Base-by-base conservation (phyloP, 805 yeast genomes). In the Tetrapisispora nanseiensis region DNA sequence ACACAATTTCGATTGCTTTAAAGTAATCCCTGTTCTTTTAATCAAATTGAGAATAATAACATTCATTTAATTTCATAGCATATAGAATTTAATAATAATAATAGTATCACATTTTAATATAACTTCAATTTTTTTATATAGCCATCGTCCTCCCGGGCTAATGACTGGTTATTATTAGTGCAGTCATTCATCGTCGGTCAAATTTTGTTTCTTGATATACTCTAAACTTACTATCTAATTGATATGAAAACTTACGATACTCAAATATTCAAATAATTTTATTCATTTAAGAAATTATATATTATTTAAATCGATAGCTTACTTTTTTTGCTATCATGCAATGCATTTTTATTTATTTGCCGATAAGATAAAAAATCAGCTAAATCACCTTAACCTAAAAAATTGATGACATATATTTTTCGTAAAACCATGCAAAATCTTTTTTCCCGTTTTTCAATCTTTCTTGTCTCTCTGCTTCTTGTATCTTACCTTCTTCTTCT, bases 361-460 rank as follows among this genome's bases (percentile, higher is more conserved):
- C 15, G 13, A 22, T n/a, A 22, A n/a, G 37, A n/a, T 20, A 11
- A n/a, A 22, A 12, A 3, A 3, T 13, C 15, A n/a, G n/a, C 3
- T 22, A n/a, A 8, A n/a, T 22, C 12, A 10, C n/a, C 6, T 29
- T n/a, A n/a, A 29, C 15, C 54, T 62, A 72, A 55, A 73, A 72
- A 37, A 73, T 61, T 69, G 75, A 70, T 32, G 76, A 76, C 36
- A 73, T 52, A 46, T 60, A 62, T 46, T 61, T 72, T 34, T 73
- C 74, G 48, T 73, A 73, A 47, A 65, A 67, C 76, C 76, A 73
- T 47, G 57, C 66, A 47, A 63, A 48, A 51, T 70, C 63, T 49
- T 51, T 67, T 18, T 50, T 46, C 21, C 46, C 40, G 29, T 46
- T 55, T 28, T 51, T 51, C 34, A 65, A 45, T 35, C 57, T 47